phyloP scores from a whole-genome alignment of 2,329 filamentous ascomycete species.

The Calycina herbarum region DNA sequence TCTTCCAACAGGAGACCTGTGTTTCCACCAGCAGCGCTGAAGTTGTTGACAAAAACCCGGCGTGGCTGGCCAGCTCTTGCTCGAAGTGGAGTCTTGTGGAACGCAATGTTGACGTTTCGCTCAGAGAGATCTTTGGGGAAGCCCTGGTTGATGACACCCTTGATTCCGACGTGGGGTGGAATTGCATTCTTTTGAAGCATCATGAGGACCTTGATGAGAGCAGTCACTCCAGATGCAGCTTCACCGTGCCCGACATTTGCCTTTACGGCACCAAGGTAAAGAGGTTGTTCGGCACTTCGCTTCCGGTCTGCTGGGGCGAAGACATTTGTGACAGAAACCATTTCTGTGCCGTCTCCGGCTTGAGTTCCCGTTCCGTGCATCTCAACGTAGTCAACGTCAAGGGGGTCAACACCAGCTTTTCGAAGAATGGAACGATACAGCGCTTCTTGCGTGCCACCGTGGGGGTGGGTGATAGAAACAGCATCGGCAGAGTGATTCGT shows the following conservation, averaged over 20 bases:
- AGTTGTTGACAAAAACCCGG: slow-evolving; percentile 46
- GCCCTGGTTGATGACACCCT: slow-evolving; percentile 39
- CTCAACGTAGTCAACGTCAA: slow-evolving; percentile 80
- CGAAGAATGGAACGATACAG: slow-evolving; percentile 71
- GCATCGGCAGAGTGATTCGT: slow-evolving; percentile 81
- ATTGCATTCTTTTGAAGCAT: slow-evolving; percentile 37
- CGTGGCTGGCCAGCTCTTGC: slow-evolving; percentile 36
- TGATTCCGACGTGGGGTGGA: slow-evolving; percentile 36
- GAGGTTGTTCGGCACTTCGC: slow-evolving; percentile 47
- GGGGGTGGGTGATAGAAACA: slow-evolving; percentile 76
- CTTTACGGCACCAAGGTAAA: slow-evolving; percentile 47
- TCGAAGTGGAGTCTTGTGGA: slow-evolving; percentile 39
- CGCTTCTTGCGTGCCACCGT: slow-evolving; percentile 73
- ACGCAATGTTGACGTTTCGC: slow-evolving; percentile 36
- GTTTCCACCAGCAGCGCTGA: slow-evolving; percentile 42
- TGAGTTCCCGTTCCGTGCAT: slow-evolving; percentile 91
- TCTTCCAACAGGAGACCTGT: slow-evolving; percentile 37
- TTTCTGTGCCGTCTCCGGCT: slow-evolving; percentile 79
- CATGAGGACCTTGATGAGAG: slow-evolving; percentile 38
- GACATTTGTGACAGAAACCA: slow-evolving; percentile 70
- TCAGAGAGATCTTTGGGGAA: slow-evolving; percentile 41
- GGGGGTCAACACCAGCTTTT: slow-evolving; percentile 71
- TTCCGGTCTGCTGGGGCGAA: slow-evolving; percentile 56
- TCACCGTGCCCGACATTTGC: slow-evolving; percentile 41
- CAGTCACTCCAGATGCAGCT: slow-evolving; percentile 38